Evolutionary conservation across 2,329 filamentous ascomycete genomes (phyloP).

Genomic region (Colletotrichum camelliae): DNA sequence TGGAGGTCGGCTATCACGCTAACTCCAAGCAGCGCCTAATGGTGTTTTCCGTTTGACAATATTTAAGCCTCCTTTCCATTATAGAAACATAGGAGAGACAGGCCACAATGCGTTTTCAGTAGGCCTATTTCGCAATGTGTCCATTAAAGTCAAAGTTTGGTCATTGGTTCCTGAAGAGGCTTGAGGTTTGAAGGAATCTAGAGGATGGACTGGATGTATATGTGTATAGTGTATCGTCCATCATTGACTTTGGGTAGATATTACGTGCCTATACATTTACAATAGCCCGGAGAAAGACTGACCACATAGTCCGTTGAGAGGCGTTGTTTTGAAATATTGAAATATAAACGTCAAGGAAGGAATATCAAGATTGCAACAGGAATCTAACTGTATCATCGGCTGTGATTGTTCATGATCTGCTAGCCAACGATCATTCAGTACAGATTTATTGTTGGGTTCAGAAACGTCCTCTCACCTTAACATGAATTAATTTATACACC

Average conservation of each 20-base stretch:
- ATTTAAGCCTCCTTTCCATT: neutral
- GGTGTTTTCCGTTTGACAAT: neutral
- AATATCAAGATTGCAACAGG: neutral
- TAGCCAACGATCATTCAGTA: neutral
- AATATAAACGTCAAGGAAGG: neutral
- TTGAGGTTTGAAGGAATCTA: neutral
- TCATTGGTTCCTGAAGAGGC: neutral
- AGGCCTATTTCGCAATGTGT: too few relatives aligned
- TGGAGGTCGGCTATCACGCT: neutral
- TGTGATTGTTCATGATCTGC: neutral
- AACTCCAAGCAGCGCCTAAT: accelerated
- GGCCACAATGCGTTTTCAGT: neutral
- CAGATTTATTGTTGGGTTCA: neutral
- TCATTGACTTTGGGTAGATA: neutral
- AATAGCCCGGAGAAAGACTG: accelerated
- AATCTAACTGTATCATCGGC: neutral
- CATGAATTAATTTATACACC: neutral
- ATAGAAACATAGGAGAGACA: neutral
- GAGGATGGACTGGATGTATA: neutral
- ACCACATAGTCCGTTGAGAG: neutral
- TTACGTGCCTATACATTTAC: neutral
- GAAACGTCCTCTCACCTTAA: neutral
- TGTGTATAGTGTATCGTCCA: neutral
- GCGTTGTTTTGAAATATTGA: neutral
- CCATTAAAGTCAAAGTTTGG: too few relatives aligned